Conservation (phyloP, 176 grass and related monocot species). For the Aegilops umbellulata region DNA sequence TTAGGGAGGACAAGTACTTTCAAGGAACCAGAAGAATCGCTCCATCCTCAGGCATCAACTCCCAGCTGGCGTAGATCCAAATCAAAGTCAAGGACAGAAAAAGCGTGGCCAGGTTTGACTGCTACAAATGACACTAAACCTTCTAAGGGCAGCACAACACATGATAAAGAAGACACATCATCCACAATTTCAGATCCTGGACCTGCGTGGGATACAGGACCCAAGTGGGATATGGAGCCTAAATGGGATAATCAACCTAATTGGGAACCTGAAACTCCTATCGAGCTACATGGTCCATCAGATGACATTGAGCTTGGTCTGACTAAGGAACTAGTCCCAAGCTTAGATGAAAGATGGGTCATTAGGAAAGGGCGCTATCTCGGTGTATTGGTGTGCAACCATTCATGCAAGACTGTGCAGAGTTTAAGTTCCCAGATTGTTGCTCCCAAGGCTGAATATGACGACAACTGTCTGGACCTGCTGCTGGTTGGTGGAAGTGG, state of each 20-base stretch:
- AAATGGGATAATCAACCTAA: slow-evolving; percentile 74
- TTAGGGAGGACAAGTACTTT: slow-evolving; percentile 62
- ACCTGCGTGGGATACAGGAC: slow-evolving; percentile 81
- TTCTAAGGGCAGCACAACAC: slow-evolving; percentile 53
- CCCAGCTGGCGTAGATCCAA: slow-evolving; percentile 86
- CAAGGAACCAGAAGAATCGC: slow-evolving; percentile 92
- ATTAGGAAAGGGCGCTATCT: slow-evolving; percentile 77
- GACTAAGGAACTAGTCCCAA: slow-evolving; percentile 83
- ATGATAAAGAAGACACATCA: slow-evolving; percentile 91
- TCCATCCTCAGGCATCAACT: slow-evolving; percentile 78
- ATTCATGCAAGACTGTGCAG: slow-evolving; percentile 98
- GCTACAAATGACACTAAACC: slow-evolving; percentile 54
- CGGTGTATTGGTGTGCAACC: slow-evolving; percentile 96
- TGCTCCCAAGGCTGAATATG: slow-evolving; percentile 93
- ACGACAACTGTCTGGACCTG: slow-evolving; percentile 91
- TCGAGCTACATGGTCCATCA: slow-evolving; percentile 48
- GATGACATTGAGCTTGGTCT: slow-evolving; percentile 63
- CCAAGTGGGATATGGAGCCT: slow-evolving; percentile 81
- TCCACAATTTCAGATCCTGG: slow-evolving; percentile 95
- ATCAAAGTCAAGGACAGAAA: slow-evolving; percentile 86
- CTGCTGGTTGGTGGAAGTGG: slow-evolving; percentile 90
- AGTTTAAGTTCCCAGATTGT: slow-evolving; percentile 97
- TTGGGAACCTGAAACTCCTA: slow-evolving; percentile 68
- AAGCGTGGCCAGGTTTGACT: slow-evolving; percentile 52
- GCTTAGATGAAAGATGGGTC: slow-evolving; percentile 93